Base-by-base conservation (phyloP, 2,329 filamentous ascomycete species). In the Sporothrix protearum region DNA sequence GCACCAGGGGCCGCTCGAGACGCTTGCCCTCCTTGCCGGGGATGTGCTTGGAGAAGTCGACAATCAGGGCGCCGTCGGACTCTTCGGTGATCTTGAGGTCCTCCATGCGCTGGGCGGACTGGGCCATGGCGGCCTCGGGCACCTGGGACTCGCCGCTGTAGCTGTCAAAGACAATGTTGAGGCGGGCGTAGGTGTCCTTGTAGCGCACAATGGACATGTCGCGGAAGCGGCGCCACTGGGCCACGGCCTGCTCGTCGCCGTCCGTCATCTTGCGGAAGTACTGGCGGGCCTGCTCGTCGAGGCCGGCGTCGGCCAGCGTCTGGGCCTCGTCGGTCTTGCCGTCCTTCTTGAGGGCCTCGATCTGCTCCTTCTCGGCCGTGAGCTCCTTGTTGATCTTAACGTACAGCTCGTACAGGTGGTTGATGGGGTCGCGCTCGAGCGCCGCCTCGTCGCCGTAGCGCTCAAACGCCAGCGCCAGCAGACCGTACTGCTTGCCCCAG, bases 381-480 rank as follows among this genome's bases (percentile, higher is more conserved):
- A 91, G 86, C 66, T 92, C 88, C 72, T 82, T 82, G 80, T 91
- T 93, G 80, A 95, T 93, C 79, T 88, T 87, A 74, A 94, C 92
- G 77, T 95, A 96, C 68, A 96, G 89, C 77, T 94, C 88, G 80
- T 91, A 94, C 10, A 96, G 83, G 79, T 96, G 92, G 79, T 92
- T 91, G 78, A 95, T 93, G 14, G 92, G 92, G 77, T 95, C 92
- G 64, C 85, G 84, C 74, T 87, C 80, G 14, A 96, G 85, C 72
- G 89, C 87, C 75, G 91, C 88, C 80, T 95, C 92, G 73, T 86
- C 88, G 39, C 92, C 92, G 78, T 91, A 94, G 76, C 87, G 88
- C 78, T 92, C 86, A 79, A 91, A 96, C 0, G 90, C 92, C 71
- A 94, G 84, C 4, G 91, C 91, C 74, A 94, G 82, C 25, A 94